Evolutionary conservation across 2,329 filamentous ascomycete genomes (phyloP).

Genomic region (Teratosphaeria epicoccoides): DNA sequence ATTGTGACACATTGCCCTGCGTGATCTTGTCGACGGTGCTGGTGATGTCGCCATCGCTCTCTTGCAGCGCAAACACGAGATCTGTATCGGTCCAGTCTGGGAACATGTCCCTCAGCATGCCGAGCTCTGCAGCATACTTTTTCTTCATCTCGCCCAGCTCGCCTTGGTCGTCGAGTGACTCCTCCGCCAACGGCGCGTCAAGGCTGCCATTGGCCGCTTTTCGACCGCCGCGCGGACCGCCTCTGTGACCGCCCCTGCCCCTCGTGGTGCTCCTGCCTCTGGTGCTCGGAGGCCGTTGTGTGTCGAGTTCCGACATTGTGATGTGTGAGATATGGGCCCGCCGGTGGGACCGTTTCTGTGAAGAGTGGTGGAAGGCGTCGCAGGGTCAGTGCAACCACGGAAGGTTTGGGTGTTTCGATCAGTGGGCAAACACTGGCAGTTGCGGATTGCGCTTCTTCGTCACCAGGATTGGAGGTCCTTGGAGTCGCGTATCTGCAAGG

Average conservation of each 20-base stretch:
- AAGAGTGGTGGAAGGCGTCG: background rate
- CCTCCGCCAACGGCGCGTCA: conserved; percentile 39
- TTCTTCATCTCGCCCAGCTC: conserved; percentile 89
- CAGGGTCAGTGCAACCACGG: background rate
- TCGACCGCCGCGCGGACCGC: conserved; percentile 32
- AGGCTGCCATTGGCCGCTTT: conserved; percentile 51
- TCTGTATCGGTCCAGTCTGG: conserved; percentile 93
- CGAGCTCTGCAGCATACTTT: conserved; percentile 69
- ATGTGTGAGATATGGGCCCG: conserved; percentile 9
- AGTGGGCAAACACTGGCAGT: background rate
- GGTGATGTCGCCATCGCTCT: conserved; percentile 67
- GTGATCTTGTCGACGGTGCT: conserved; percentile 67
- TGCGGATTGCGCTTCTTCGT: no score
- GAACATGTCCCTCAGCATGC: conserved; percentile 83
- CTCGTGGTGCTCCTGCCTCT: conserved; percentile 85
- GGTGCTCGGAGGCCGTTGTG: conserved; percentile 60
- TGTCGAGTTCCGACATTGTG: conserved; percentile 88
- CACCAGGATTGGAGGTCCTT: background rate
- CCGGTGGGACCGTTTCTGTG: background rate
- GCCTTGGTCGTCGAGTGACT: conserved; percentile 67
- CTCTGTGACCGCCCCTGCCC: conserved; percentile 61
- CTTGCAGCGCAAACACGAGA: conserved; percentile 82
- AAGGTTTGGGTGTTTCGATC: background rate
- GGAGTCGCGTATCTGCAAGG: background rate
- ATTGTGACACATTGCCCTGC: conserved; percentile 71